Conservation (phyloP, 2,329 filamentous ascomycete genomes). For the Alternaria longipes region DNA sequence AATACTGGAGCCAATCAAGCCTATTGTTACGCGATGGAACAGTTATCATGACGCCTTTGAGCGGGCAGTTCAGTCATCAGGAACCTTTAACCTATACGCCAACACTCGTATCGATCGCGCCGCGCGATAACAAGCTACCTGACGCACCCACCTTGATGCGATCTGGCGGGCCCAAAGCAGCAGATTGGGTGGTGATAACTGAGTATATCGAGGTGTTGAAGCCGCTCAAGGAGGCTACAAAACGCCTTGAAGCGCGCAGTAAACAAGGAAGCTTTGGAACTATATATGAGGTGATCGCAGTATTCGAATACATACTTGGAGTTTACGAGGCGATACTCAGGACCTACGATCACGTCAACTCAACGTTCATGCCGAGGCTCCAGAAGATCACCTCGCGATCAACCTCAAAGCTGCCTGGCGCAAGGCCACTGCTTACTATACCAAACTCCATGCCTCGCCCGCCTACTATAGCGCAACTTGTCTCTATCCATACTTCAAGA, state of each 20-base stretch:
- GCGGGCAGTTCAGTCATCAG: conserved; percentile 3
- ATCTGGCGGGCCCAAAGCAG: neutral
- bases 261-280: neutral
- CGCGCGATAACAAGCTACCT: neutral
- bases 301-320: neutral
- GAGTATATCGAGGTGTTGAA: conserved; percentile 1
- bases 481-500: conserved; percentile 14
- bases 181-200: conserved; percentile 6
- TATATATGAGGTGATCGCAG: conserved; percentile 4
- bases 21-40: conserved; percentile 5
- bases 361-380: neutral
- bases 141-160: neutral
- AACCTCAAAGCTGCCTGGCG: conserved; percentile 10
- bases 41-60: neutral
- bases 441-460: conserved; percentile 9
- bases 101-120: neutral
- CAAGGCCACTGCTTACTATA: conserved; percentile 14
- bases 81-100: neutral
- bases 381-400: conserved; percentile 17
- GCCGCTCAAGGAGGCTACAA: neutral
- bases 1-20: conserved; percentile 2
- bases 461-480: conserved; percentile 14
- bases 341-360: neutral
- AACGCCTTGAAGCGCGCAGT: neutral
- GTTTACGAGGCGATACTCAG: neutral